phyloP scores from a whole-genome alignment of 2,329 filamentous ascomycete genomes.

The Sclerotinia borealis region DNA sequence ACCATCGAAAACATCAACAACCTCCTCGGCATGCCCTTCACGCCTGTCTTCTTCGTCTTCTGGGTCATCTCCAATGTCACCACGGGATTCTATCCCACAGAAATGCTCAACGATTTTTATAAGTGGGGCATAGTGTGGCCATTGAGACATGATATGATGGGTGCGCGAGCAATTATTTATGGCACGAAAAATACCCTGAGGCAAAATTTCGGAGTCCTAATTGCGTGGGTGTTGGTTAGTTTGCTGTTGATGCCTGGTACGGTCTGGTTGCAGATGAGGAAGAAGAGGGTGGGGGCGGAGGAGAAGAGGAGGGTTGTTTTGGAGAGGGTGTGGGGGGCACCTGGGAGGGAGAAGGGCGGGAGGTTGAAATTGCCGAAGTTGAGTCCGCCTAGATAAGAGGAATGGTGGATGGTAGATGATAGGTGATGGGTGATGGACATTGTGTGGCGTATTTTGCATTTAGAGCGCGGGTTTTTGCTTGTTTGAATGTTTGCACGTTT shows the following conservation, averaged over 20 bases:
- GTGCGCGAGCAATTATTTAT: conserved; percentile 17
- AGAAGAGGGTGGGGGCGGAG: conserved; percentile 7
- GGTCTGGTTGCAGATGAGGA: conserved; percentile 19
- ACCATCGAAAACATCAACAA: conserved; percentile 20
- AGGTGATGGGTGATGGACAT: neutral
- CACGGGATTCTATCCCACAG: conserved; percentile 19
- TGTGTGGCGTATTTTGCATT: neutral
- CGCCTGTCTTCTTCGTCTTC: conserved; percentile 21
- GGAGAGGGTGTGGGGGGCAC: conserved; percentile 16
- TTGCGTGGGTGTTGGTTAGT: conserved; percentile 17
- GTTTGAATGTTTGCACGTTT: neutral
- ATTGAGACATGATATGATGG: conserved; percentile 18
- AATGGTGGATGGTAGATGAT: neutral
- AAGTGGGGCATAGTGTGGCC: conserved; percentile 19
- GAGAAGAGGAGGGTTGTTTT: conserved; percentile 15
- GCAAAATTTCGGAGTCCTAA: conserved; percentile 17
- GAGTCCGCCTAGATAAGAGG: neutral
- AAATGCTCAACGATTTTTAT: conserved; percentile 19
- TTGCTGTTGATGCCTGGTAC: conserved; percentile 18
- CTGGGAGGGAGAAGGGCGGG: conserved; percentile 7
- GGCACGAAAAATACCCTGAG: conserved; percentile 19
- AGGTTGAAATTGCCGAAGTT: conserved; percentile 4
- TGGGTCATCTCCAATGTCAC: conserved; percentile 22
- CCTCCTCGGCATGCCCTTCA: conserved; percentile 18
- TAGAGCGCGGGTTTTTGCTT: neutral